Base-by-base conservation (phyloP, 2,329 filamentous ascomycete species). In the Xylaria sp. region DNA sequence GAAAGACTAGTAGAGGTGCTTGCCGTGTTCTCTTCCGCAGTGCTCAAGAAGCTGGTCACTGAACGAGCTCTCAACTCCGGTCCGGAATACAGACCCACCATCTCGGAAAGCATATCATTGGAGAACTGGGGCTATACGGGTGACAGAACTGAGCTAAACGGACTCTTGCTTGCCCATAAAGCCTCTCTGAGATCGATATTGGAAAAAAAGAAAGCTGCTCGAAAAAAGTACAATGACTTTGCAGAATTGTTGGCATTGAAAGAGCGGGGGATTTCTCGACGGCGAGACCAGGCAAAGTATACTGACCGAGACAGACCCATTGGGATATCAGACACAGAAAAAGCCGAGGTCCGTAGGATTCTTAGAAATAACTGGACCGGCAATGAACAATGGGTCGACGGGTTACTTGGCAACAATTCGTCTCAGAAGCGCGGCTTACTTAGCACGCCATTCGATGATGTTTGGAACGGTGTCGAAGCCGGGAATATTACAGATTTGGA, bases 1-100 rank as follows among this genome's bases (percentile, higher is more conserved):
- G 94, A 97, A 64, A 91, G 93, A 72, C 88, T 98, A 64, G 94
- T 94, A 78, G 96, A 99, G 77, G 83, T 97, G 1, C 85, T 98
- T 34, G 89, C 93, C 2, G 85, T 89, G 0, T 97, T 99, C 76
- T 98, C 95, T 1, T 92, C 92, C 15, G 88, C 90, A 0, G 94
- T 97, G 0, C 80, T 98, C 70, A 92, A 92, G 76, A 94, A 91
- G 76, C 80, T 88, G 0, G 81, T 92, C 0, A 82, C 85, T 0
- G 81, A 83, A 51, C 78, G 83, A 48, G 74, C 79, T 50, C 78
- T 79, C 23, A 80, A 81, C 46, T 78, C 80, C 48, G 75, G 79
- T 46, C 73, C 69, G 12, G 76, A 77, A 66, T 77, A 79, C n/a
- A 77, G 83, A 61, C 82, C 83, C 50, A 84, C 87, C 10, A 76